Percentiles rank a stretch among this genome's conserved stretches.
Conservation (phyloP, 495 filamentous ascomycete genomes). For the Chaetomium fimeti region DNA sequence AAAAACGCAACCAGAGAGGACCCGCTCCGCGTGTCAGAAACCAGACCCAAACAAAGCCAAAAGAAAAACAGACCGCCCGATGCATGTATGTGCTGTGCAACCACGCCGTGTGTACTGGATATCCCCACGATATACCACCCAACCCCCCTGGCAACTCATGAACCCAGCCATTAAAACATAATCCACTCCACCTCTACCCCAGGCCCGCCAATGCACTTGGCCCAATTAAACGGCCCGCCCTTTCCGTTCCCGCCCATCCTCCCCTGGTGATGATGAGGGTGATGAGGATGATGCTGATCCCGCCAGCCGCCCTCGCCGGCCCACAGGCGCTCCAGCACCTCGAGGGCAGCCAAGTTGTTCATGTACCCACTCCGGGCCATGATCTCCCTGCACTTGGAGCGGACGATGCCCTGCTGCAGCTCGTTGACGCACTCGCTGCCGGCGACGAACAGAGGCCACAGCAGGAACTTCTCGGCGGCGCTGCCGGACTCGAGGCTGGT, state of each 20-base stretch:
- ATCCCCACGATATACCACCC: neutral
- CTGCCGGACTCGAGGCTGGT: slow-evolving; percentile 66
- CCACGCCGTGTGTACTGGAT: slow-evolving; percentile 1
- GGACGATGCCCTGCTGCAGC: slow-evolving; percentile 71
- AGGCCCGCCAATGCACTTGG: slow-evolving; percentile 66
- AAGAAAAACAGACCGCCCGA: neutral
- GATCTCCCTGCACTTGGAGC: slow-evolving; percentile 78
- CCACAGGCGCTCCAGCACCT: slow-evolving; percentile 86
- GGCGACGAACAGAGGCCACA: slow-evolving; percentile 91
- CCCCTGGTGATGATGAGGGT: neutral
- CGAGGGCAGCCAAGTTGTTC: slow-evolving; percentile 84
- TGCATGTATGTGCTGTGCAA: neutral
- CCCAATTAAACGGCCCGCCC: slow-evolving; percentile 68
- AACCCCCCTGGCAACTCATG: neutral
- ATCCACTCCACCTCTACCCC: slow-evolving; percentile 79
- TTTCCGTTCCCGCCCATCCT: slow-evolving; percentile 15
- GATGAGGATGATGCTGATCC: slow-evolving; percentile 19
- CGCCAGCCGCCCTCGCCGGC: slow-evolving; percentile 43
- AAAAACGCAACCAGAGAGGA: neutral
- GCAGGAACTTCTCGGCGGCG: slow-evolving; percentile 76
- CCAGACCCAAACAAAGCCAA: neutral
- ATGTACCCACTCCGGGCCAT: slow-evolving; percentile 85
- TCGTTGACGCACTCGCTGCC: slow-evolving; percentile 88
- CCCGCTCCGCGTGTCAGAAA: slow-evolving; percentile 9
- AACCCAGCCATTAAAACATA: slow-evolving; percentile 58